Evolutionary conservation across 2,329 filamentous ascomycete species (phyloP).

Genomic region (Corynespora cassiicola): DNA sequence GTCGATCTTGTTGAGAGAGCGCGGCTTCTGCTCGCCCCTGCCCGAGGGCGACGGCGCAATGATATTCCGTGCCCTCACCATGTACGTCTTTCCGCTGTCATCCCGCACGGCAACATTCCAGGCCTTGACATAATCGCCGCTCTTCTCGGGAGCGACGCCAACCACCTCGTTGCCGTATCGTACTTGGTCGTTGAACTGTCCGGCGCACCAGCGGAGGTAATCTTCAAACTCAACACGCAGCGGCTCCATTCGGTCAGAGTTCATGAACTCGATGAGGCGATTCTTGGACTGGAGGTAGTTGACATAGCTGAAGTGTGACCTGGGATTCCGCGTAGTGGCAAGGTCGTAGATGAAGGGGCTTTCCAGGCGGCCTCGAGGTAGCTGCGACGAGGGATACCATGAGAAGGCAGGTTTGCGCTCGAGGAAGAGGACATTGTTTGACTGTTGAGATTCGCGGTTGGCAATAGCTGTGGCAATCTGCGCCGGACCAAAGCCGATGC

Average conservation of each 20-base stretch:
- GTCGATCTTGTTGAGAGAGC: conserved; percentile 29
- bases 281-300: conserved; percentile 40
- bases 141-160: conserved; percentile 31
- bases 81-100: conserved; percentile 25
- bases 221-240: conserved; percentile 47
- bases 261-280: conserved; percentile 42
- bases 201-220: conserved; percentile 45
- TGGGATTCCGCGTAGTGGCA: conserved; percentile 43
- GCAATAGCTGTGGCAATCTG: conserved; percentile 45
- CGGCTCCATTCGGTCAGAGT: conserved; percentile 45
- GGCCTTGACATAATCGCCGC: conserved; percentile 20
- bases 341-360: conserved; percentile 43
- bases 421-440: conserved; percentile 35
- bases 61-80: conserved; percentile 33
- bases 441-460: conserved; percentile 35
- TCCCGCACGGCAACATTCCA: conserved; percentile 40
- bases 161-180: conserved; percentile 39
- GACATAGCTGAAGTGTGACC: conserved; percentile 41
- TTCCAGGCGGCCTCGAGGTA: conserved; percentile 42
- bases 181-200: conserved; percentile 39
- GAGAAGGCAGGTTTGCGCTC: conserved; percentile 41
- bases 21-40: conserved; percentile 17
- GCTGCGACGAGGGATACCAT: conserved; percentile 35
- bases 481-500: conserved; percentile 43
- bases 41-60: conserved; percentile 31